Percentiles rank a stretch among this genome's conserved stretches.
Evolutionary conservation across 495 filamentous ascomycete species (phyloP).

Genomic region (Hypoxylon subgilvum): DNA sequence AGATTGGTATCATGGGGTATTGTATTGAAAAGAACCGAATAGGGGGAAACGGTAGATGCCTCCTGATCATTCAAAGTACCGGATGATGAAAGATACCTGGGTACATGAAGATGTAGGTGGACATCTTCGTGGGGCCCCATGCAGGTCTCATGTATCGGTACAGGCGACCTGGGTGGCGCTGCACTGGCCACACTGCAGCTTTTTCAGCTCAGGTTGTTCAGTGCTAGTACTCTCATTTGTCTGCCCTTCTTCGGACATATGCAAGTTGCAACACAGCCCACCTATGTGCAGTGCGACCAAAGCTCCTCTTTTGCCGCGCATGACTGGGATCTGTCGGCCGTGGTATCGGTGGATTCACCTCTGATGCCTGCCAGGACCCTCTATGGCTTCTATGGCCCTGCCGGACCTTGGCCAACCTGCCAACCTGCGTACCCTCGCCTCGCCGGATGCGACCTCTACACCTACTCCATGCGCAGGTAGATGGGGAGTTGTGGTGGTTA

Average conservation of each 20-base stretch:
- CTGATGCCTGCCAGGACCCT: constrained; percentile 22
- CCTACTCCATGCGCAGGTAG: no score
- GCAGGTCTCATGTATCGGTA: constrained; percentile 27
- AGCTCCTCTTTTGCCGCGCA: constrained; percentile 41
- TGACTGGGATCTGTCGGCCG: constrained; percentile 40
- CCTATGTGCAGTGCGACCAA: constrained; percentile 18
- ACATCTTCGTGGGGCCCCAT: not conserved
- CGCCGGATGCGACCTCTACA: constrained; percentile 28
- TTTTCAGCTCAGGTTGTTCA: constrained; percentile 55
- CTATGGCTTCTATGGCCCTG: constrained; percentile 5
- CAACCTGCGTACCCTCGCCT: constrained; percentile 27
- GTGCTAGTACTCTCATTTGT: constrained; percentile 45
- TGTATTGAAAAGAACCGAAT: constrained; percentile 3
- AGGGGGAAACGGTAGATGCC: constrained; percentile 17
- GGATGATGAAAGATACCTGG: constrained; percentile 2
- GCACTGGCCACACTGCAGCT: constrained; percentile 50
- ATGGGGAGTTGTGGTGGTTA: constrained; percentile 16
- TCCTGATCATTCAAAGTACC: constrained; percentile 8
- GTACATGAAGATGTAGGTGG: constrained; percentile 3
- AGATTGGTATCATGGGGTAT: no score
- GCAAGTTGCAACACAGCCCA: constrained; percentile 56
- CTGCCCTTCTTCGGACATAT: constrained; percentile 48
- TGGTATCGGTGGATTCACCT: constrained; percentile 34
- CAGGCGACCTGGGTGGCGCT: constrained; percentile 46
- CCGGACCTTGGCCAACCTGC: not conserved